Conservation (phyloP, 345 rosid genomes). For the Microthlaspi erraticum region DNA sequence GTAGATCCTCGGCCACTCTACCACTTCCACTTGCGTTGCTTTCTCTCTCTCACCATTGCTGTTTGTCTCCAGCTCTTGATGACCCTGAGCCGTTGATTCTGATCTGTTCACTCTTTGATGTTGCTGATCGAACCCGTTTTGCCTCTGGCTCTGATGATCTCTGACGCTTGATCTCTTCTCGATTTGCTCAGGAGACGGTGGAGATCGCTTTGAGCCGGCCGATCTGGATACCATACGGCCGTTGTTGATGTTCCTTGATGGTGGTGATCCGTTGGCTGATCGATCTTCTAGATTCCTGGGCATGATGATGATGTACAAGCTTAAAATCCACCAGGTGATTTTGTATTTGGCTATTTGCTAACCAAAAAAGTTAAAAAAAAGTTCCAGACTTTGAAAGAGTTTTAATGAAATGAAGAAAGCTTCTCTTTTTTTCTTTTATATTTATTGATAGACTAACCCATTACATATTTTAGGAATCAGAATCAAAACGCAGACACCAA, state of each 20-base stretch:
- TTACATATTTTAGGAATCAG: constrained; percentile 45
- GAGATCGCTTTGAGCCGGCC: constrained; percentile 52
- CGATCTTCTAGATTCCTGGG: constrained; percentile 68
- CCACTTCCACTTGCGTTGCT: constrained; percentile 46
- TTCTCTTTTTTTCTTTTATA: neutral
- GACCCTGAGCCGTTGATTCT: constrained; percentile 46
- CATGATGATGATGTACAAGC: constrained; percentile 39
- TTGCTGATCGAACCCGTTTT: constrained; percentile 48
- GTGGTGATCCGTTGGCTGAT: constrained; percentile 59
- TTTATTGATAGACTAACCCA: constrained; percentile 25
- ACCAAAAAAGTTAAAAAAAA: neutral
- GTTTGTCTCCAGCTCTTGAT: constrained; percentile 30
- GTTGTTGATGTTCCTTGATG: constrained; percentile 48
- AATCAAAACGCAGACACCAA: constrained; percentile 40
- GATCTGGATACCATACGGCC: constrained; percentile 59
- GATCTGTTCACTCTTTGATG: constrained; percentile 45
- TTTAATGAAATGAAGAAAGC: constrained; percentile 19
- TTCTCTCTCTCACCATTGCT: constrained; percentile 41
- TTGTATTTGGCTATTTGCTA: neutral
- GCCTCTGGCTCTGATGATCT: constrained; percentile 49
- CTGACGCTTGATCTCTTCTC: constrained; percentile 51
- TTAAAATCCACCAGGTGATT: constrained; percentile 35
- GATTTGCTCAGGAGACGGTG: constrained; percentile 54
- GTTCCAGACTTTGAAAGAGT: constrained; percentile 31
- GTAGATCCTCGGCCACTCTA: constrained; percentile 68